A percentile compares a stretch with the other conserved stretches of the same genome.
These are phyloP conservation scores for Ambispora gerdemannii DNA, from an alignment of 192 early-diverging fungal species.

Conservation along the genomic window DNA sequence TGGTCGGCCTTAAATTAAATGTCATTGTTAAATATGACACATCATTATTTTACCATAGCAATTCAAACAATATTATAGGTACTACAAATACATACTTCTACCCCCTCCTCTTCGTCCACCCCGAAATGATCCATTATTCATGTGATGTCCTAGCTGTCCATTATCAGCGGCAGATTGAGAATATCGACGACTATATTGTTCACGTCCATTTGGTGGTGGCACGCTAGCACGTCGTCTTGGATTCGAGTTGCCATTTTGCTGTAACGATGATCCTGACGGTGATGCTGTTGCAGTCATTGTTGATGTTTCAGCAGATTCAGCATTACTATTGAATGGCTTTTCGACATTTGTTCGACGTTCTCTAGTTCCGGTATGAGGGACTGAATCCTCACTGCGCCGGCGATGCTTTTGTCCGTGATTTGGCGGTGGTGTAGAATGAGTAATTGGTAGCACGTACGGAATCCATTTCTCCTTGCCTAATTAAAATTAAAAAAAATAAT, in stretches of 20 bases:
- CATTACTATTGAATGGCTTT: constrained; percentile 13
- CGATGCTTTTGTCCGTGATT: constrained; percentile 35
- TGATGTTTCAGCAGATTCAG: constrained; percentile 17
- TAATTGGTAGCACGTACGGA: constrained; percentile 49
- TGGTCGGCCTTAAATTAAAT: constrained; percentile 19
- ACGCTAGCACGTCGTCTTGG: constrained; percentile 26
- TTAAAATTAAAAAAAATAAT: neutral
- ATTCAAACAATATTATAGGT: too few species aligned
- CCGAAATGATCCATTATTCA: constrained; percentile 8
- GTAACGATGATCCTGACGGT: neutral
- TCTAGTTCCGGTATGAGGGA: neutral
- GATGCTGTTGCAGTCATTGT: constrained; percentile 2
- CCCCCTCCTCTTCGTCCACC: constrained; percentile 26
- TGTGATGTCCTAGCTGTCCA: constrained; percentile 21
- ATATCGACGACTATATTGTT: constrained; percentile 24
- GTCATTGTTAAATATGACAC: neutral
- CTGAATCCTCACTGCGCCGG: constrained; percentile 35
- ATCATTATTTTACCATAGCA: neutral
- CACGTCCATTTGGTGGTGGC: constrained; percentile 13
- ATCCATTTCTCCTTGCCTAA: constrained; percentile 55
- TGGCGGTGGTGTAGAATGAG: constrained; percentile 48
- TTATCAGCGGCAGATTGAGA: constrained; percentile 15
- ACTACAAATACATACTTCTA: constrained; percentile 19
- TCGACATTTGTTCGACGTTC: constrained; percentile 22
- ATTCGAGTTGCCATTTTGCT: constrained; percentile 4